Percentiles rank a stretch among this genome's conserved stretches.
These are phyloP conservation scores for Tetragonia tetragonoides DNA, from an alignment of 148 eudicot species.

Conservation along the genomic window DNA sequence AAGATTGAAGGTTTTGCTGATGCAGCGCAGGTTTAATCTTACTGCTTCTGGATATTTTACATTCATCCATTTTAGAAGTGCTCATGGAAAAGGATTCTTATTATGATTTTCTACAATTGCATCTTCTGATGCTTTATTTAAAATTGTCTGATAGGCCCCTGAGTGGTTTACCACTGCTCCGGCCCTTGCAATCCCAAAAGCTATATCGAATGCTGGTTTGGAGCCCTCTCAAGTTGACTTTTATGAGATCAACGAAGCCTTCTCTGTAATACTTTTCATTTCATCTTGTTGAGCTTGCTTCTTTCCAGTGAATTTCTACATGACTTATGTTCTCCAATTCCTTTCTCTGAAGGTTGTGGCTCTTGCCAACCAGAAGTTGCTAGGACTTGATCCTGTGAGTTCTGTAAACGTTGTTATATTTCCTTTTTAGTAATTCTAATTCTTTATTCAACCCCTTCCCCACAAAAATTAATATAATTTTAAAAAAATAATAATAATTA, in stretches of 20 bases:
- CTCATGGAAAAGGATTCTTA: not conserved
- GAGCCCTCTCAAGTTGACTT: constrained; percentile 71
- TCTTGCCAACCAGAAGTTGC: constrained; percentile 79
- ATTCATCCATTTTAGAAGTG: not conserved
- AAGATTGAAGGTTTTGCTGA: constrained; percentile 86
- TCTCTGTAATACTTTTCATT: constrained; percentile 56
- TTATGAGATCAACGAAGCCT: constrained; percentile 96
- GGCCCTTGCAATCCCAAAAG: constrained; percentile 95
- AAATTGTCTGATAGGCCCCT: constrained; percentile 67
- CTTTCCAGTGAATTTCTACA: constrained; percentile 5
- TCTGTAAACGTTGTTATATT: constrained; percentile 1
- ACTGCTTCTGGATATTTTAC: constrained; percentile 1
- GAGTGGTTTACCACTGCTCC: constrained; percentile 95
- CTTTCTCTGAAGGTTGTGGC: constrained; percentile 75
- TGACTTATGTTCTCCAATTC: constrained; percentile 10
- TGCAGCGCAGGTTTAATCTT: constrained; percentile 76
- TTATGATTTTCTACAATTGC: not conserved
- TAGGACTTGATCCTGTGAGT: constrained; percentile 82
- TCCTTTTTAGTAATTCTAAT: not conserved
- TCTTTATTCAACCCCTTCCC: not conserved
- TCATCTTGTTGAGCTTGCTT: not conserved
- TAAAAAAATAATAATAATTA: no score
- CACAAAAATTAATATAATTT: no score
- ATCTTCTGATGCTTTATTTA: constrained; percentile 9
- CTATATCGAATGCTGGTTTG: constrained; percentile 77